These are phyloP conservation scores for Tuber brumale DNA, from an alignment of 495 filamentous ascomycete genomes.

Conservation along the genomic window DNA sequence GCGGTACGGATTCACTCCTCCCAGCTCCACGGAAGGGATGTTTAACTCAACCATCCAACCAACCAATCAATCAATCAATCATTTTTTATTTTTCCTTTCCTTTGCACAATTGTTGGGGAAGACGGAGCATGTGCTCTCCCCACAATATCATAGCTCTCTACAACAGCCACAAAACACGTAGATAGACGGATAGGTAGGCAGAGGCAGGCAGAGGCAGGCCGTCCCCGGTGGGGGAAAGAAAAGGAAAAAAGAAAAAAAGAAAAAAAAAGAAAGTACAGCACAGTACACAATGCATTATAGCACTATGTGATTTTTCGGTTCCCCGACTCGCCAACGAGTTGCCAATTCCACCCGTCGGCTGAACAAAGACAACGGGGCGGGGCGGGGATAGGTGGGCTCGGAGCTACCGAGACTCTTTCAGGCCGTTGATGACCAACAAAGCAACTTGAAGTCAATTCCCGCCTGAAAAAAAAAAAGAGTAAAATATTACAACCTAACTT, in stretches of 20 bases:
- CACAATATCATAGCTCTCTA: not conserved
- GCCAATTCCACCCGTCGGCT: not conserved
- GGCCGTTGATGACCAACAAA: not conserved
- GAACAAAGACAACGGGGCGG: not conserved
- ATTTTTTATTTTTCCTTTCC: not conserved
- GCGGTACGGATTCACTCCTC: not conserved
- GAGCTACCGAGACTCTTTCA: not conserved
- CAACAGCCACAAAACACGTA: not conserved
- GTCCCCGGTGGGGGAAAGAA: not conserved
- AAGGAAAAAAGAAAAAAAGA: not conserved
- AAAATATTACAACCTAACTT: too few species aligned
- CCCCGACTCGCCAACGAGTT: not conserved
- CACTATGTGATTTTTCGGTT: not conserved
- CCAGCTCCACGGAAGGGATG: not conserved
- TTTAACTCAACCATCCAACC: not conserved
- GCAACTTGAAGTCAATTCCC: not conserved
- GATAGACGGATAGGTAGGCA: not conserved
- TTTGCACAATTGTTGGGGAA: slow-evolving; percentile 1
- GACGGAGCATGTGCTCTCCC: not conserved
- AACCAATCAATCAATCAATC: not conserved
- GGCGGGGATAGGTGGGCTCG: not conserved
- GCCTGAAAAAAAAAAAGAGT: not conserved
- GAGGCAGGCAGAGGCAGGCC: not conserved
- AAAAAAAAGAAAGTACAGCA: too few species aligned
- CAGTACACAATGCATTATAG: not conserved